These are phyloP conservation scores for Funneliformis geosporum DNA, from an alignment of 192 early-diverging fungal genomes.

Conservation along the genomic window DNA sequence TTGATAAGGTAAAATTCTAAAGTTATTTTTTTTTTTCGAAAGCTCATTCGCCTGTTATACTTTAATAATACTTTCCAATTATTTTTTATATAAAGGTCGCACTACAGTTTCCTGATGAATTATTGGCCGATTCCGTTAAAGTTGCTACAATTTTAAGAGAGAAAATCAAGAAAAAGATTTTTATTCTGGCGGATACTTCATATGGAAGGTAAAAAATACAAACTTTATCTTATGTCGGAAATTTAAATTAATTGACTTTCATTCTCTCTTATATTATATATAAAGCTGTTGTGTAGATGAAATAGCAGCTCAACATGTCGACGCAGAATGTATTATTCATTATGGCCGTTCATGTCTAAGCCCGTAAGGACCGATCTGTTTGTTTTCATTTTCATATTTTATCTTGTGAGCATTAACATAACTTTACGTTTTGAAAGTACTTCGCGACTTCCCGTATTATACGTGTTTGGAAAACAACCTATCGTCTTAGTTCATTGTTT, in stretches of 20 bases:
- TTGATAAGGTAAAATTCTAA: conserved; percentile 41
- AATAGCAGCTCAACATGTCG: conserved; percentile 89
- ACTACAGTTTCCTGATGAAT: conserved; percentile 94
- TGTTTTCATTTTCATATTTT: not conserved
- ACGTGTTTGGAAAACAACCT: conserved; percentile 78
- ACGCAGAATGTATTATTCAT: conserved; percentile 89
- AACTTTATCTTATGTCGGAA: not conserved
- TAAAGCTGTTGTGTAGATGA: conserved; percentile 97
- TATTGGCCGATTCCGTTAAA: conserved; percentile 68
- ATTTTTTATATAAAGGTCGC: conserved; percentile 53
- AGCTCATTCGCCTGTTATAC: not conserved
- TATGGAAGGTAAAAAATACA: conserved; percentile 69
- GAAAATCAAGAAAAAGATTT: conserved; percentile 55
- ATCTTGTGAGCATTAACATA: not conserved
- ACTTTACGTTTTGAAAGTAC: conserved; percentile 47
- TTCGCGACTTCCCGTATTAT: conserved; percentile 79
- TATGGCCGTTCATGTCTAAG: conserved; percentile 92
- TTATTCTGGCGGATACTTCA: conserved; percentile 92
- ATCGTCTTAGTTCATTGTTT: conserved; percentile 67
- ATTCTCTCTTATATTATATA: not conserved
- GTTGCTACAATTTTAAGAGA: conserved; percentile 59
- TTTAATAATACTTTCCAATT: not conserved
- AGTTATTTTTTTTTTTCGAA: conserved; percentile 25
- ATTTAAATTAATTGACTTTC: not conserved
- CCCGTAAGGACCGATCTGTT: conserved; percentile 52